Percentiles rank a stretch among this genome's conserved stretches.
Evolutionary conservation across 306 rosid genomes (phyloP).

Genomic region (Cyclanthera cordifolia): DNA sequence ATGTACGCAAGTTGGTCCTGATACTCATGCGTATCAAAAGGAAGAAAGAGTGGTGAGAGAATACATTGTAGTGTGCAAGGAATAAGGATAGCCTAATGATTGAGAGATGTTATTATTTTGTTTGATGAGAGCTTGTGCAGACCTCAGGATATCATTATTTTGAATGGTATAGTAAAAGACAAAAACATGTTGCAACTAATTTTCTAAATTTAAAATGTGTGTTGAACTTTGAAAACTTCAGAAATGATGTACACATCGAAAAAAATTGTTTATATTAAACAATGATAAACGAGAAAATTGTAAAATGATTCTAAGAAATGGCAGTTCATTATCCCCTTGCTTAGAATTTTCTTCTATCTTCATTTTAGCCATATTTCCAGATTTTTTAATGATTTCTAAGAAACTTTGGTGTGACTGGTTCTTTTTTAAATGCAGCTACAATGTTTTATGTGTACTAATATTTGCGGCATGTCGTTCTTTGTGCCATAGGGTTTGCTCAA

Average conservation of each 20-base stretch:
- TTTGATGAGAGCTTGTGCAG: not conserved
- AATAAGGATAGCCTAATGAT: conserved; percentile 6
- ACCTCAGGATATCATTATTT: not conserved
- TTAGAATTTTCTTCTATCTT: not conserved
- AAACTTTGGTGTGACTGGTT: not conserved
- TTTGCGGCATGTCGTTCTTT: conserved; percentile 8
- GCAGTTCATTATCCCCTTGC: not conserved
- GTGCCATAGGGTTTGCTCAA: conserved; percentile 48
- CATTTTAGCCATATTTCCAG: not conserved
- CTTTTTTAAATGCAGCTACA: not conserved
- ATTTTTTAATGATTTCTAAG: not conserved
- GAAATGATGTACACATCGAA: not conserved
- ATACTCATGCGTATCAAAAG: no score
- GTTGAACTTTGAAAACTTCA: conserved; percentile 13
- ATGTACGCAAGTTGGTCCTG: not conserved
- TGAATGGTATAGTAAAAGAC: not conserved
- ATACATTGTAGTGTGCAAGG: not conserved
- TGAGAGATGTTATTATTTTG: not conserved
- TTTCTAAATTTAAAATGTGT: conserved; percentile 7
- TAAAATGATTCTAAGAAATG: not conserved
- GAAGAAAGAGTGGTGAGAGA: not conserved
- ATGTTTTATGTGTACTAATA: not conserved
- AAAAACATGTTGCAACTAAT: conserved; percentile 1
- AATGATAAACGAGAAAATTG: not conserved
- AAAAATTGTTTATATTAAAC: not conserved